Evolutionary conservation across 78 protist species (phyloP), one percentile per base, ranked within the genome.

Genomic region (Dictyostelium brefeldianum): DNA sequence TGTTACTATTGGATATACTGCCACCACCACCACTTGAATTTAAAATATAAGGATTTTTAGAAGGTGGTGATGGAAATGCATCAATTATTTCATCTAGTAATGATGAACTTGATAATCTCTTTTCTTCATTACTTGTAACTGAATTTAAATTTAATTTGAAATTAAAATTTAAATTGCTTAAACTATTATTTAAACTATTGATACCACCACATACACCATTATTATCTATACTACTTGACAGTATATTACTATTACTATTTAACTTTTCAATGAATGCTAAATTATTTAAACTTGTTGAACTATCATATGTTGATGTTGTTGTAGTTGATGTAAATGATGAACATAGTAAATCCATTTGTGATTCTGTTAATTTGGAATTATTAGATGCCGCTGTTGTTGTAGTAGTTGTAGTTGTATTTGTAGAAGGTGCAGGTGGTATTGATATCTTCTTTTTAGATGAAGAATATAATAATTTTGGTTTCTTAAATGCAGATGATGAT

Each of bases 11-110:
- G 73, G 29, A 53, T 17, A 3, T 54, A 78, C 48, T 31, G 27
- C n/a, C 8, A n/a, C 3, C 29, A n/a, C 64, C 46, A 18, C 51
- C 51, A 50, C 29, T 29, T 14, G 12, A 43, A 69, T 54, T 59
- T 71, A 46, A n/a, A 22, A 41, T 41, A 2, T 54, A 59, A 10
- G 91, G 62, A 25, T 20, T 73, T 18, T 50, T 57, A 27, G 80
- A 48, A n/a, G 92, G 92, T 46, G 92, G 92, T 14, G 92, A 57
- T 43, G 92, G 92, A 56, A 87, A 87, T 15, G 92, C 92, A 46
- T 77, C 92, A 31, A 87, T 87, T 20, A 87, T 87, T 69, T 87
- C 92, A 25, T 74, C 57, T 8, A 84, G 74, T 0, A 87, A 41
- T 65, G 73, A 64, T n/a, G 64, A 25, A 4, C 51, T 46, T 18